These are phyloP conservation scores for Fusarium humuli DNA, from an alignment of 2,329 filamentous ascomycete genomes.

Conservation along the genomic window DNA sequence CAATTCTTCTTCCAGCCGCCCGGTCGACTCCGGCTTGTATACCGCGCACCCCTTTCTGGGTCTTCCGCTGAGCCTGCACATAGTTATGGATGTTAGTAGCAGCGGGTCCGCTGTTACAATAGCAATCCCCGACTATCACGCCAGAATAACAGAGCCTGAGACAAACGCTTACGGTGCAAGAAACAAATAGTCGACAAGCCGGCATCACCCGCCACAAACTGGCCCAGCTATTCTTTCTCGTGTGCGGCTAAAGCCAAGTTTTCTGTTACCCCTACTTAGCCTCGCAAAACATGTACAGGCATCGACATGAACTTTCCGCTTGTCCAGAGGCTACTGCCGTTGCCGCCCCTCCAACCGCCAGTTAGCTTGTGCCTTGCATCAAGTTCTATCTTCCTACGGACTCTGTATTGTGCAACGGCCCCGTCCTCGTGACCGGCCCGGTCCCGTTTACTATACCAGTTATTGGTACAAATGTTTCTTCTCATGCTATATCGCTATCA, in stretches of 20 bases:
- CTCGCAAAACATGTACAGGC: slow-evolving; percentile 7
- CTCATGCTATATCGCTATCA: background rate
- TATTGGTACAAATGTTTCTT: slow-evolving; percentile 6
- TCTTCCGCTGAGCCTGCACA: slow-evolving; percentile 35
- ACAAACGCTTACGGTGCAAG: background rate
- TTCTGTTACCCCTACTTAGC: background rate
- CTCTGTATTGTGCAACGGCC: slow-evolving; percentile 25
- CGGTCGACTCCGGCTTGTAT: slow-evolving; percentile 42
- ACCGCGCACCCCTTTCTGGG: slow-evolving; percentile 32
- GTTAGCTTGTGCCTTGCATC: slow-evolving; percentile 25
- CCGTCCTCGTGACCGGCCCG: slow-evolving; percentile 43
- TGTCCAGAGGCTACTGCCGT: slow-evolving; percentile 32
- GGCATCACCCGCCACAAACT: background rate
- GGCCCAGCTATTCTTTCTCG: background rate
- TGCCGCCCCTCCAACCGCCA: slow-evolving; percentile 29
- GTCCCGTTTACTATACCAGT: slow-evolving; percentile 23
- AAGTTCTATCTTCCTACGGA: slow-evolving; percentile 14
- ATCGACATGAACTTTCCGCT: slow-evolving; percentile 27
- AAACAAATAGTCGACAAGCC: background rate
- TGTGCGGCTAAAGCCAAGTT: background rate
- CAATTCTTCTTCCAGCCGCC: slow-evolving; percentile 25
- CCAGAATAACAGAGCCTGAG: background rate
- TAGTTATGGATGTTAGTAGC: background rate
- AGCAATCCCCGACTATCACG: slow-evolving; percentile 7
- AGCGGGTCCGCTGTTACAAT: slow-evolving; percentile 34